Conservation (phyloP, 192 early-diverging fungal genomes). For the Rhizophagus prolifer region DNA sequence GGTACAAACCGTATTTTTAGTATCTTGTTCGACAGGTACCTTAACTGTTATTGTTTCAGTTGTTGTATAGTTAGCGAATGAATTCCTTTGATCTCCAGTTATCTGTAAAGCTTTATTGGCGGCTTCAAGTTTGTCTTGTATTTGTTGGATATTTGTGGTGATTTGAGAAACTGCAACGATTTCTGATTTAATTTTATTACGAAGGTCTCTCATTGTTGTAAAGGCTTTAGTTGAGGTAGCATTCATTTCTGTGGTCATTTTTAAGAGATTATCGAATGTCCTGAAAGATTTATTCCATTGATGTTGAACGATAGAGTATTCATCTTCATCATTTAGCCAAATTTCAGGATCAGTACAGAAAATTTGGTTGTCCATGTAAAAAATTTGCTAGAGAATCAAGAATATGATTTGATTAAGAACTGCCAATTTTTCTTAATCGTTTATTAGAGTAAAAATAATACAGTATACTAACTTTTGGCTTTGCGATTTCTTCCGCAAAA, state of each 20-base stretch:
- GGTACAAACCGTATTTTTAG: conserved; percentile 4
- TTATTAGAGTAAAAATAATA: not conserved
- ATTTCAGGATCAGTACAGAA: conserved; percentile 7
- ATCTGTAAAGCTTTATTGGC: conserved; percentile 4
- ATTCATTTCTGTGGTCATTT: not conserved
- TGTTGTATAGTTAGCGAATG: conserved; percentile 16
- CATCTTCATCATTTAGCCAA: not conserved
- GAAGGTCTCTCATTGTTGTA: not conserved
- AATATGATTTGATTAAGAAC: not conserved
- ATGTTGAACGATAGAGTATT: not conserved
- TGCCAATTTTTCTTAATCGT: too few relatives aligned
- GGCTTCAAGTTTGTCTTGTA: not conserved
- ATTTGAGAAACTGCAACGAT: not conserved
- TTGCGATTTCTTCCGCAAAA: conserved; percentile 8
- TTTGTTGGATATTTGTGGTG: not conserved
- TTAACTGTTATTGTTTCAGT: not conserved
- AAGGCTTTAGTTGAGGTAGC: not conserved
- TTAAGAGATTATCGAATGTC: not conserved
- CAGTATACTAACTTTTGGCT: not conserved
- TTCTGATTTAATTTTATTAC: conserved; percentile 1
- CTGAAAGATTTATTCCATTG: conserved; percentile 2
- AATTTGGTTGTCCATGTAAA: conserved; percentile 9
- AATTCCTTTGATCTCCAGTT: not conserved
- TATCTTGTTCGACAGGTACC: not conserved
- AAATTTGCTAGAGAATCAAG: not conserved